Evolutionary conservation across 75 land plant genomes (phyloP), one percentile per base, ranked within the genome.

Genomic region (Azolla pinnata): DNA sequence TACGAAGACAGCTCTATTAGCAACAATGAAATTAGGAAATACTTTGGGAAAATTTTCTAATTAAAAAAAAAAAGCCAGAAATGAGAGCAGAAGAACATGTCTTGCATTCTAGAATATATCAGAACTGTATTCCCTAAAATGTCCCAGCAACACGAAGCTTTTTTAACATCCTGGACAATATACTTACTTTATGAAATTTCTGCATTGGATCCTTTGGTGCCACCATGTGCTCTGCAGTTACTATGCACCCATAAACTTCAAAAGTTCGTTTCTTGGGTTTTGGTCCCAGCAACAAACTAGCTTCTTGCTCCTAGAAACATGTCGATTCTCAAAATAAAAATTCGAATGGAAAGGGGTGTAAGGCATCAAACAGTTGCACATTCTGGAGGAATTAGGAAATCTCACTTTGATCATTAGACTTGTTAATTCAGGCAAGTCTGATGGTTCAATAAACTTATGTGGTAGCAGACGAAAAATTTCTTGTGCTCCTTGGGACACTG

Each of bases 401-500:
- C n/a, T n/a, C n/a, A n/a, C n/a, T n/a, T n/a, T n/a, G n/a, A n/a
- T n/a, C n/a, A n/a, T n/a, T n/a, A n/a, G n/a, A n/a, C n/a, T n/a
- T n/a, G n/a, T n/a, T n/a, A 87, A 56, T 50, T 75, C 70, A 33
- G 75, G 78, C 72, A 95, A 85, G 57, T 73, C 63, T 42, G 75
- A 58, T 38, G 87, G 81, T 27, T 79, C 78, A 51, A 95, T 80
- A 74, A 78, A 89, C 29, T 66, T 72, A 70, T 95, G 96, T 60
- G 99, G 99, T 33, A 95, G 74, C 48, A 95, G 83, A 63, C 78
- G 79, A 30, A 95, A 82, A 33, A 95, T 83, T 64, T 95, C 96
- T 74, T 85, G 99, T 27, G 96, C 99, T 25, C 96, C 99, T 18
- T 60, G 77, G 33, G 99, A 89, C 51, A 83, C 99, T 95, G 72